These are phyloP conservation scores for Brassica hybrid DNA, from an alignment of 441 rosid species.

Conservation along the genomic window DNA sequence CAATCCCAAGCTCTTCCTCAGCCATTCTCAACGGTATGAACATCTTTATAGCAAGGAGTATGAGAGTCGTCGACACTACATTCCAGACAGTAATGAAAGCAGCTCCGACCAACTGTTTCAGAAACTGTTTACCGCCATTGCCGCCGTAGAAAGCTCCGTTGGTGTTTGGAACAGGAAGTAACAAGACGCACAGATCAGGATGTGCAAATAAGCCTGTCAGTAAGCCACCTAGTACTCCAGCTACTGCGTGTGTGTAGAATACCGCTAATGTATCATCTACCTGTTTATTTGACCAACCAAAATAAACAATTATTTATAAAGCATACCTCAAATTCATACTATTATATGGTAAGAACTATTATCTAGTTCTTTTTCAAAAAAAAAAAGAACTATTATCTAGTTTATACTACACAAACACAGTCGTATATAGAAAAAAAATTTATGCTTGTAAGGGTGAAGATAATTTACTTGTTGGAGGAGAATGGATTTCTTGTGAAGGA, in stretches of 20 bases:
- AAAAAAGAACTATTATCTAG: neutral
- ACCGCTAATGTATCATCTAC: conserved; percentile 83
- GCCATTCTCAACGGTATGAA: conserved; percentile 83
- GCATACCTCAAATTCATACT: neutral
- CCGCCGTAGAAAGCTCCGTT: conserved; percentile 85
- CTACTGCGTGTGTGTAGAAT: conserved; percentile 89
- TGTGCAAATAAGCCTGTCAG: conserved; percentile 82
- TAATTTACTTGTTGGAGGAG: conserved; percentile 65
- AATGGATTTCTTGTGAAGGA: conserved; percentile 67
- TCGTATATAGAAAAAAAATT: neutral
- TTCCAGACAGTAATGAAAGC: conserved; percentile 71
- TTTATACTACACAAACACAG: neutral
- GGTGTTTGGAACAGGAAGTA: conserved; percentile 47
- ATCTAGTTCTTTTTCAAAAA: neutral
- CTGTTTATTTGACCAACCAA: conserved; percentile 34
- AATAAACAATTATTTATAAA: neutral
- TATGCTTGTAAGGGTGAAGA: neutral
- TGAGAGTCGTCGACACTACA: conserved; percentile 58
- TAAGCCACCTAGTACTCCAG: conserved; percentile 73
- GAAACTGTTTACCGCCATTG: conserved; percentile 62
- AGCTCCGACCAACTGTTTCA: conserved; percentile 76
- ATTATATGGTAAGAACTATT: neutral
- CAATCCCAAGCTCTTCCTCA: conserved; percentile 70
- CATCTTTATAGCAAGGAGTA: conserved; percentile 57
- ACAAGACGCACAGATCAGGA: conserved; percentile 62